phyloP scores from a whole-genome alignment of 192 early-diverging fungal species.

The Dissophora ornata region DNA sequence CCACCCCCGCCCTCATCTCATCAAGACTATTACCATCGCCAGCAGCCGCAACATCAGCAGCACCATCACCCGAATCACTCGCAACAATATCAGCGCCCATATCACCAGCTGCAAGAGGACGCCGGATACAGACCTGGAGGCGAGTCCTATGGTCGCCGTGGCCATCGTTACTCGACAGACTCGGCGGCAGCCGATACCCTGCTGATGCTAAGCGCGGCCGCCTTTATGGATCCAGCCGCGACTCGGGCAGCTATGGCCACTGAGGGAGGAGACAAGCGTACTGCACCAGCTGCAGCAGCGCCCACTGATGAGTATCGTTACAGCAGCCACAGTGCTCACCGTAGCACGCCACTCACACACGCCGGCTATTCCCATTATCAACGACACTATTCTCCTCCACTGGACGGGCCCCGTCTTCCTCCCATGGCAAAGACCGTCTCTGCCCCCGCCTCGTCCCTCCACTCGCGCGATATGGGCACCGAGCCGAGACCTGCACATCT shows the following conservation, averaged over 20 bases:
- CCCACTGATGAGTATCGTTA: background rate
- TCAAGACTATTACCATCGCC: constrained; percentile 3
- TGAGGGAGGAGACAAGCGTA: background rate
- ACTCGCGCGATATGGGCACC: constrained; percentile 8
- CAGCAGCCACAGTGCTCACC: background rate
- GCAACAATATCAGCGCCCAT: constrained; percentile 1
- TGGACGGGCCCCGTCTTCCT: constrained; percentile 2
- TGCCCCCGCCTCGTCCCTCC: constrained; percentile 24
- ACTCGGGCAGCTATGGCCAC: constrained; percentile 8
- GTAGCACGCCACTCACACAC: background rate
- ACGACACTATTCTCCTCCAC: background rate
- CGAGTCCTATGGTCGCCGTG: constrained; percentile 10
- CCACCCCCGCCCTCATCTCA: background rate
- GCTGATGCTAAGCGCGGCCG: constrained; percentile 47
- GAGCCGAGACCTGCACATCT: background rate
- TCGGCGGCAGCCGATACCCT: constrained; percentile 53
- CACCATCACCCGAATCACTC: background rate
- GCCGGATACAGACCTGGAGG: background rate
- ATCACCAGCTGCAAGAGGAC: constrained; percentile 31
- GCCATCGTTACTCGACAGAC: constrained; percentile 35
- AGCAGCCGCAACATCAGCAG: constrained; percentile 9
- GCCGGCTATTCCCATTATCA: background rate
- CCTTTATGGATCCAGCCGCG: constrained; percentile 42
- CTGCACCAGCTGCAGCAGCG: background rate
- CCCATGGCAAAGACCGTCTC: constrained; percentile 45